phyloP scores from a whole-genome alignment of 495 filamentous ascomycete genomes.

The Cercophora scortea region DNA sequence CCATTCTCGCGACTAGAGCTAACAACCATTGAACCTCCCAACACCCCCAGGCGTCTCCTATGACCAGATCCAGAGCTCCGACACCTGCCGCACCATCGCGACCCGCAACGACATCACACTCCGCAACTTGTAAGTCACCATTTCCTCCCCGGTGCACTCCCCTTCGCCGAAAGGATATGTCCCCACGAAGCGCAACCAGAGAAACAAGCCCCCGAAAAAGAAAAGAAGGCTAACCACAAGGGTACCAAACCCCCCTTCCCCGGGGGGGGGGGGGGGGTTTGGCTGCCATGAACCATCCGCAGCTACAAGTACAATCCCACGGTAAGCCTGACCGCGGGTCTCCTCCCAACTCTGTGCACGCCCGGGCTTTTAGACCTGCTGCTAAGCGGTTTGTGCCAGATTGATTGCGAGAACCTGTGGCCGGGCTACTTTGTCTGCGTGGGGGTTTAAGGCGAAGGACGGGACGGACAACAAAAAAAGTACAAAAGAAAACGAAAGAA shows the following conservation, averaged over 20 bases:
- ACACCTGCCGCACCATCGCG: conserved; percentile 4
- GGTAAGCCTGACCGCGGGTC: not conserved
- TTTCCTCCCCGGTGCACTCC: too few relatives aligned
- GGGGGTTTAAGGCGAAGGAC: not conserved
- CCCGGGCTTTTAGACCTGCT: conserved; percentile 8
- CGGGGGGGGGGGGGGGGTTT: too few relatives aligned
- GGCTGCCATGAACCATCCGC: too few relatives aligned
- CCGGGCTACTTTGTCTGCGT: conserved; percentile 22
- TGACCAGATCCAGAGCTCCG: conserved; percentile 3
- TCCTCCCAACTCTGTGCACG: conserved; percentile 8
- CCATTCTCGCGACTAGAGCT: too few relatives aligned
- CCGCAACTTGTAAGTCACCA: conserved; percentile 1
- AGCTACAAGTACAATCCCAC: not conserved
- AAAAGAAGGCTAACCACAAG: too few relatives aligned
- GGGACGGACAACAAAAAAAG: too few relatives aligned
- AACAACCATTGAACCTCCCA: too few relatives aligned
- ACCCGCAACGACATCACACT: not conserved
- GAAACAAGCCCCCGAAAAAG: too few relatives aligned
- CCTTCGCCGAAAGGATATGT: too few relatives aligned
- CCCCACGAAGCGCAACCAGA: too few relatives aligned
- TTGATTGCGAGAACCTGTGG: conserved; percentile 21
- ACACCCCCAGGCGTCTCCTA: conserved; percentile 4
- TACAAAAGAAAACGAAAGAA: too few relatives aligned
- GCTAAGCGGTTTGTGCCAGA: conserved; percentile 21
- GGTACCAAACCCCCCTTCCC: too few relatives aligned